Conservation (phyloP, 2,329 filamentous ascomycete species). For the Hypoxylon sp. region DNA sequence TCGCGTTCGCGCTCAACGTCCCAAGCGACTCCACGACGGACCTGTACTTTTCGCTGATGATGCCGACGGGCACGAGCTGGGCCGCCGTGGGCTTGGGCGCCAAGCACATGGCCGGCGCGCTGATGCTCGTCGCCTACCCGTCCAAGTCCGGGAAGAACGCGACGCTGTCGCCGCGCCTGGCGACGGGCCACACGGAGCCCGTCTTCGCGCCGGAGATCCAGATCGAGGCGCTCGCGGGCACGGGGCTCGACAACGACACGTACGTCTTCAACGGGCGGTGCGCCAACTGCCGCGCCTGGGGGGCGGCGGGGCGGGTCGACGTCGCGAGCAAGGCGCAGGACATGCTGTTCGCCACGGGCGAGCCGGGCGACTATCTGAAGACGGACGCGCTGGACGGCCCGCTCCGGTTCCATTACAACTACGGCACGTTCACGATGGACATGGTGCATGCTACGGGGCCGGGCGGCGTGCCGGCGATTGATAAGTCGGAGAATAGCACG, state of each 20-base stretch:
- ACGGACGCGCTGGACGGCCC: constrained; percentile 59
- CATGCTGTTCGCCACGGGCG: constrained; percentile 70
- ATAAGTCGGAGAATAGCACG: constrained; percentile 48
- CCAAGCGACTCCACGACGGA: constrained; percentile 71
- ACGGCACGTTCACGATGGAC: constrained; percentile 68
- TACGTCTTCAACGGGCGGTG: constrained; percentile 66
- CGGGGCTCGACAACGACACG: constrained; percentile 60
- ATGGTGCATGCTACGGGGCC: constrained; percentile 63
- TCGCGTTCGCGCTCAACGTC: constrained; percentile 77
- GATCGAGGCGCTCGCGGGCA: constrained; percentile 60
- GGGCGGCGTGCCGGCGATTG: constrained; percentile 57
- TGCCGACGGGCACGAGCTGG: constrained; percentile 62
- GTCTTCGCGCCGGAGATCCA: constrained; percentile 59
- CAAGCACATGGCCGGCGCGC: constrained; percentile 63
- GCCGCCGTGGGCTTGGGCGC: constrained; percentile 67
- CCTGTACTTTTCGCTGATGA: constrained; percentile 67
- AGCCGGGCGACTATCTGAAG: constrained; percentile 55
- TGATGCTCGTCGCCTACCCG: constrained; percentile 68
- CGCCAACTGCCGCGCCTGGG: constrained; percentile 66
- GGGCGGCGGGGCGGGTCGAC: constrained; percentile 64
- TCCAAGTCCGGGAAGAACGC: constrained; percentile 61
- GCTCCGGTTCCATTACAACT: constrained; percentile 65
- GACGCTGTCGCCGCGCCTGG: constrained; percentile 67
- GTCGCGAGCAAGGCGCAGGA: constrained; percentile 60
- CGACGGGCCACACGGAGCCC: constrained; percentile 66